These are phyloP conservation scores for Funneliformis mosseae DNA, from an alignment of 192 early-diverging fungal species.

Conservation along the genomic window DNA sequence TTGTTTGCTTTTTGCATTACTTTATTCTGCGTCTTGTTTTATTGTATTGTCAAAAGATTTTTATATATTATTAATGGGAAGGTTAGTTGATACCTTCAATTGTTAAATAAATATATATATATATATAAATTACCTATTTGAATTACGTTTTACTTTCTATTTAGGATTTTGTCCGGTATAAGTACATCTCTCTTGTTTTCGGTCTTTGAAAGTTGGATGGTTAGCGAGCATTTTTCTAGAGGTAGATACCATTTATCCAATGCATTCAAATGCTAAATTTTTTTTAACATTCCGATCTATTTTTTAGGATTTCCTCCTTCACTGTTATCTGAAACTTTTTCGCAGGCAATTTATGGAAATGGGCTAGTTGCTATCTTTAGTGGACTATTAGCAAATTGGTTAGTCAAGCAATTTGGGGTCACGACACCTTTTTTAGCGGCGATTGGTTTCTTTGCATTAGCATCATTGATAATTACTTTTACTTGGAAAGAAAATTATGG, in stretches of 20 bases:
- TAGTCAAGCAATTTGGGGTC: constrained; percentile 56
- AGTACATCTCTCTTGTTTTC: constrained; percentile 56
- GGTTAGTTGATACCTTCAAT: background rate
- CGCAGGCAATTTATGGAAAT: constrained; percentile 67
- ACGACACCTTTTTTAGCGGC: constrained; percentile 67
- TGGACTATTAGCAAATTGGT: constrained; percentile 65
- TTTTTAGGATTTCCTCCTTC: constrained; percentile 53
- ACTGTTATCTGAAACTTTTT: constrained; percentile 64
- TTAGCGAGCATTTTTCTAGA: constrained; percentile 55
- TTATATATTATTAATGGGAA: constrained; percentile 24
- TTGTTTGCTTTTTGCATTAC: constrained; percentile 24
- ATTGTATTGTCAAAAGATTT: constrained; percentile 8
- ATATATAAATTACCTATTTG: background rate
- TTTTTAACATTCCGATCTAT: background rate
- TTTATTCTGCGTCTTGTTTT: constrained; percentile 11
- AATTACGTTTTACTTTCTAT: background rate
- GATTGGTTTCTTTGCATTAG: constrained; percentile 50
- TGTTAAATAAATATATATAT: background rate
- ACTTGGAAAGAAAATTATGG: constrained; percentile 82
- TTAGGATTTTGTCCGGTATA: constrained; percentile 48
- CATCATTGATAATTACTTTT: constrained; percentile 49
- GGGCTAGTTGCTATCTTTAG: constrained; percentile 69
- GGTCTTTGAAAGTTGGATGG: constrained; percentile 67
- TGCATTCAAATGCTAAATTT: background rate
- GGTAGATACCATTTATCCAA: constrained; percentile 28